These are phyloP conservation scores for Colletotrichum brevisporum DNA, from an alignment of 2,329 filamentous ascomycete species.

Conservation along the genomic window DNA sequence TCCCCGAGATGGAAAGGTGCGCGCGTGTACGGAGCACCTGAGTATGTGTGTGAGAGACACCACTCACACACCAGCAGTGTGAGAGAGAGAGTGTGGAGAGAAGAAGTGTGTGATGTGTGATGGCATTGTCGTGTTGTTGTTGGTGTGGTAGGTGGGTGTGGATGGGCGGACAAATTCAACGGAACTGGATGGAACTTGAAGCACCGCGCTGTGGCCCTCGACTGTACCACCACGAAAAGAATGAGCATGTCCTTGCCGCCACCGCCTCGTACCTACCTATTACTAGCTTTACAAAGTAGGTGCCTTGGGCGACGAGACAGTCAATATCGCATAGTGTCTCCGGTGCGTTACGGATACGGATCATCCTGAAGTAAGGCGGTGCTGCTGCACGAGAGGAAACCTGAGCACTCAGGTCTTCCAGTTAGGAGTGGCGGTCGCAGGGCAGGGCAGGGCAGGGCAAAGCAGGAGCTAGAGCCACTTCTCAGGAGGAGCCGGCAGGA, in stretches of 20 bases:
- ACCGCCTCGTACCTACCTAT: neutral
- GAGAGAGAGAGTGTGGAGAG: too few species aligned
- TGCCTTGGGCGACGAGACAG: neutral
- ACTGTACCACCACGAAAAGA: too few species aligned
- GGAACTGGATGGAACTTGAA: neutral
- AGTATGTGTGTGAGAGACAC: too few species aligned
- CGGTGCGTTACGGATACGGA: too few species aligned
- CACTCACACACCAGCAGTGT: too few species aligned
- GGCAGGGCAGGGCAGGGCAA: neutral
- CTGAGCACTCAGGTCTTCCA: too few species aligned
- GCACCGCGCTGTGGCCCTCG: too few species aligned
- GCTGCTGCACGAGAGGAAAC: neutral
- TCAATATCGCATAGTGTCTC: too few species aligned
- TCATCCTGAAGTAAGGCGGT: neutral
- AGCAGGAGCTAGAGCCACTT: slow-evolving; percentile 17
- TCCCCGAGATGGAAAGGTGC: slow-evolving; percentile 9
- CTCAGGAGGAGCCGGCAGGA: neutral
- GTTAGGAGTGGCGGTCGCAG: neutral
- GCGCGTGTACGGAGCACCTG: neutral
- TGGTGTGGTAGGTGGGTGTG: neutral
- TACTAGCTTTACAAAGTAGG: neutral
- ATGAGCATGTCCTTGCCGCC: too few species aligned
- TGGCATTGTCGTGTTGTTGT: neutral
- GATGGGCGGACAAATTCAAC: neutral
- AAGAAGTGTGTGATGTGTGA: neutral